Evolutionary conservation across 345 rosid genomes (phyloP).

Genomic region (Clausena lansium): DNA sequence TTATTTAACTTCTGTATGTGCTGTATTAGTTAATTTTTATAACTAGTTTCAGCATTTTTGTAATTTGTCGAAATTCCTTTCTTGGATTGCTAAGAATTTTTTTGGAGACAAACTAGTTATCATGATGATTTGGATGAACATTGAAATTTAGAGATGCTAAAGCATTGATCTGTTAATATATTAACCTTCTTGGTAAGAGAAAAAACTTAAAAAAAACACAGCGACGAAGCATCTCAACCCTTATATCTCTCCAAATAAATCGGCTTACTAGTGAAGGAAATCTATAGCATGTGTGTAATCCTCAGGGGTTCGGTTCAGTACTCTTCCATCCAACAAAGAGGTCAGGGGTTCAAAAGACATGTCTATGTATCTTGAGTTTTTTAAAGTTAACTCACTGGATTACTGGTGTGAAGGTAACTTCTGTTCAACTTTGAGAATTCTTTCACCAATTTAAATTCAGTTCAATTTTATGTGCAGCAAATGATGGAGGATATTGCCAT

Average conservation of each 20-base stretch:
- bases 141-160: background rate
- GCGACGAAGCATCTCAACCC: background rate
- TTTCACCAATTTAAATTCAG: constrained; percentile 12
- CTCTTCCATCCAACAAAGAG: background rate
- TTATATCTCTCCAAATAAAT: background rate
- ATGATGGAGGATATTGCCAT: constrained; percentile 74
- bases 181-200: background rate
- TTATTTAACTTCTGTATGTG: background rate
- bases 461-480: constrained; percentile 47
- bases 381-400: background rate
- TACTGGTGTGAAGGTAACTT: constrained; percentile 1
- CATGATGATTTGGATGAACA: background rate
- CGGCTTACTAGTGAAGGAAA: background rate
- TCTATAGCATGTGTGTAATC: background rate
- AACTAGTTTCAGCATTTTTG: background rate
- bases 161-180: background rate
- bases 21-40: background rate
- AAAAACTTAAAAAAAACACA: background rate
- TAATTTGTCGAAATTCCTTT: background rate
- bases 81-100: background rate
- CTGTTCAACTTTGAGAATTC: background rate
- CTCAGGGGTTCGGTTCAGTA: background rate
- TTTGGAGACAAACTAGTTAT: background rate
- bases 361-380: background rate
- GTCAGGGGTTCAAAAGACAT: background rate